Evolutionary conservation across 2,329 filamentous ascomycete species (phyloP), one percentile per base, ranked within the genome.

Genomic region (Pleoardoris graminearum): DNA sequence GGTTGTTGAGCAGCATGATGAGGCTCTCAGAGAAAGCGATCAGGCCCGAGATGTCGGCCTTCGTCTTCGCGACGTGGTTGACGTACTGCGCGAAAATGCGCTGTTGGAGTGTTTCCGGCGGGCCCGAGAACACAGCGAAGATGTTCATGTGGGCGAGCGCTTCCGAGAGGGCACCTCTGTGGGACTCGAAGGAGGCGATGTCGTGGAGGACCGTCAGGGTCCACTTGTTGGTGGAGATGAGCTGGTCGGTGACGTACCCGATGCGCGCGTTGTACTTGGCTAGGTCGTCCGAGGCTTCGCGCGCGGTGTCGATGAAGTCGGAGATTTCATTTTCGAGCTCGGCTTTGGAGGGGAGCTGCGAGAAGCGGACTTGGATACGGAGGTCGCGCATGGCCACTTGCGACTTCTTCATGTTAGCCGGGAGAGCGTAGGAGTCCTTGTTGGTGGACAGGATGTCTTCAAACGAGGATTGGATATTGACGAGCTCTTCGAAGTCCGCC

Each of bases 221-320:
- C 87, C 87, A 91, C 49, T 83, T 82, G 65, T 90, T 91, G 50
- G 88, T 90, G 56, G 80, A 82, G 53, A 92, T 85, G 44, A 92
- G 85, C 30, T 83, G 83, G 65, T 93, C 89, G 30, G 92, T 85
- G 1, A 87, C 85, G 10, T 84, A 81, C 4, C 88, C 88, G 58
- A 92, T 86, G 60, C 88, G 86, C 0, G 83, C 85, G 73, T 92
- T 92, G 79, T 92, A 94, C 52, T 80, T 82, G 55, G 87, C 85
- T 4, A 94, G 79, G 50, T 89, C 85, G 38, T 80, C 78, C 3
- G 87, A 84, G 1, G 87, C 85, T 41, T 81, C 79, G 3, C 84
- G 78, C 1, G 87, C 85, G 0, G 83, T 85, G 8, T 87, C 84
- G 59, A 94, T 84, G 72, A 92, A 95, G 44, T 83, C 83, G 56